phyloP scores from a whole-genome alignment of 768 basidiomycete species.

The Coprinopsis strossmayeri region DNA sequence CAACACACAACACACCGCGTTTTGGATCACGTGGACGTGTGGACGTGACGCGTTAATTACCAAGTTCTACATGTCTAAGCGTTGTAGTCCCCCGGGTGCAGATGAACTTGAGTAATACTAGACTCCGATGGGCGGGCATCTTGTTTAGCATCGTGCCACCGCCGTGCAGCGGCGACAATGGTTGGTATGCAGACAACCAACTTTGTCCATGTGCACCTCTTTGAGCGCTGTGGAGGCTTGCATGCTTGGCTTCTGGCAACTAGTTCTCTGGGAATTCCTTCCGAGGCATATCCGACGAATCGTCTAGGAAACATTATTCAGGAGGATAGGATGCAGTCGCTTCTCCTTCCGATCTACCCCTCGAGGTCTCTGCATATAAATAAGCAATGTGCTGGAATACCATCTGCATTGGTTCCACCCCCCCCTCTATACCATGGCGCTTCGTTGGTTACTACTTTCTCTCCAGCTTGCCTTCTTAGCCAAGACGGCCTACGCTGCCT shows the following conservation, averaged over 20 bases:
- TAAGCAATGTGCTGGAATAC: not conserved
- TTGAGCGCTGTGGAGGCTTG: too few relatives aligned
- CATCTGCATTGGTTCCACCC: not conserved
- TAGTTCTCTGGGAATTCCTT: not conserved
- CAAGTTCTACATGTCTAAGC: too few relatives aligned
- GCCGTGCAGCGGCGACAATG: too few relatives aligned
- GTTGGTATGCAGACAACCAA: too few relatives aligned
- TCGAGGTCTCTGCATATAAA: not conserved
- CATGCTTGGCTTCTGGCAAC: too few relatives aligned
- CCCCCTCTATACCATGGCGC: too few relatives aligned
- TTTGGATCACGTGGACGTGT: not conserved
- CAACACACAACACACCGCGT: not conserved
- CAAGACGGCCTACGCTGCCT: conserved; percentile 11
- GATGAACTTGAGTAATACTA: too few relatives aligned
- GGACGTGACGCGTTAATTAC: not conserved
- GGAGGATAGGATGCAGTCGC: not conserved
- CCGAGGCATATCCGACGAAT: not conserved
- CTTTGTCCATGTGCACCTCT: too few relatives aligned
- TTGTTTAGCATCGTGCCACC: too few relatives aligned
- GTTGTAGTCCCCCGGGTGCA: too few relatives aligned
- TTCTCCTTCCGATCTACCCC: not conserved
- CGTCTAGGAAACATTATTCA: not conserved
- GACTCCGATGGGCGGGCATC: too few relatives aligned
- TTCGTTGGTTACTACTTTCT: not conserved
- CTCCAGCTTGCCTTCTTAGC: not conserved